Evolutionary conservation across 257 asterid genomes (phyloP).

Genomic region (Solanum medicagineum): DNA sequence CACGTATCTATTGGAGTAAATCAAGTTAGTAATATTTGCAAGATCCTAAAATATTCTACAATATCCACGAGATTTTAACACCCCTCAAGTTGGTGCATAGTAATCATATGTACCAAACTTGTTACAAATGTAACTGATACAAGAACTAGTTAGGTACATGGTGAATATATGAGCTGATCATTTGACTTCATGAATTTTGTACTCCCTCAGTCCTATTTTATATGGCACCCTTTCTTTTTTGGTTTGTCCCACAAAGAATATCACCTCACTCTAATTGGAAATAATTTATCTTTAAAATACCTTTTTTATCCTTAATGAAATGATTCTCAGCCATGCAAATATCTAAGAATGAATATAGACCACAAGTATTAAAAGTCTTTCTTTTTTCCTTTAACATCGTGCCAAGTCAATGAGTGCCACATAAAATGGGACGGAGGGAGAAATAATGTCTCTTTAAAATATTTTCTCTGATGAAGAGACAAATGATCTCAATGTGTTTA

Average conservation of each 20-base stretch:
- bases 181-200: background rate
- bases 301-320: no score
- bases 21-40: background rate
- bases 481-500: background rate
- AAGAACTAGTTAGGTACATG: background rate
- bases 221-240: no score
- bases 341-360: no score
- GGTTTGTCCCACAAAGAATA: no score
- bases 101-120: background rate
- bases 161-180: background rate
- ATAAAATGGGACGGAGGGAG: no score
- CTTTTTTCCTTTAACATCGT: no score
- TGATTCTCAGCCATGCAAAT: no score
- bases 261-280: no score
- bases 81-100: background rate
- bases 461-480: background rate
- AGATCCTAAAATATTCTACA: background rate
- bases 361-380: no score
- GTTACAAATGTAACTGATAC: background rate
- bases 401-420: no score
- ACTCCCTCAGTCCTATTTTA: no score
- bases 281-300: no score
- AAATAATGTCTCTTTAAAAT: background rate
- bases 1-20: background rate
- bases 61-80: background rate